A percentile compares a stretch with the other conserved stretches of the same genome.
These are phyloP conservation scores for Pulicaria dysenterica DNA, from an alignment of 129 eudicot genomes.

Conservation along the genomic window DNA sequence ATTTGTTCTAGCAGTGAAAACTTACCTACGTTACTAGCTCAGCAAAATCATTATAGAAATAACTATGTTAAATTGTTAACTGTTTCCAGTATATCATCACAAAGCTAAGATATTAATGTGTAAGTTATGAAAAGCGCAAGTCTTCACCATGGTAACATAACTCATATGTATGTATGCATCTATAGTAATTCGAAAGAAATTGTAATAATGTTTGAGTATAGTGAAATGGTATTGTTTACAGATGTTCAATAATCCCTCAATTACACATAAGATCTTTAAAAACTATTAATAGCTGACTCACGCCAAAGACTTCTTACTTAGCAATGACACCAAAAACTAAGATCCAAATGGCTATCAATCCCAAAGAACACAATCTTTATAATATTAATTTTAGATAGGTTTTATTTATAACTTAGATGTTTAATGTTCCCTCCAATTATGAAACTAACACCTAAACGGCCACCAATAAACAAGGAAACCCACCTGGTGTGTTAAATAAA, in stretches of 20 bases:
- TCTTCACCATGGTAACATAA: conserved; percentile 13
- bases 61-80: not conserved
- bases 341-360: not conserved
- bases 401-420: too few species aligned
- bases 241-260: not conserved
- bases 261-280: not conserved
- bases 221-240: conserved; percentile 14
- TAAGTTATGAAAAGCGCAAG: conserved; percentile 10
- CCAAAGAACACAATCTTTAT: not conserved
- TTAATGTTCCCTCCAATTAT: too few species aligned
- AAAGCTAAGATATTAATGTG: conserved; percentile 13
- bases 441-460: too few species aligned
- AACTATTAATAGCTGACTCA: too few species aligned
- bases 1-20: not conserved
- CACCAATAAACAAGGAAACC: too few species aligned
- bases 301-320: not conserved
- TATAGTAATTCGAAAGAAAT: not conserved
- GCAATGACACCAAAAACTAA: not conserved
- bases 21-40: not conserved
- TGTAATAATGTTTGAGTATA: not conserved
- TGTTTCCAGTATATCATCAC: not conserved
- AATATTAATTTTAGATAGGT: too few species aligned
- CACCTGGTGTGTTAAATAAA: not conserved
- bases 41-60: not conserved
- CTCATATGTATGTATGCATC: not conserved